phyloP scores from a whole-genome alignment of 495 filamentous ascomycete genomes.

The Podospora comata region DNA sequence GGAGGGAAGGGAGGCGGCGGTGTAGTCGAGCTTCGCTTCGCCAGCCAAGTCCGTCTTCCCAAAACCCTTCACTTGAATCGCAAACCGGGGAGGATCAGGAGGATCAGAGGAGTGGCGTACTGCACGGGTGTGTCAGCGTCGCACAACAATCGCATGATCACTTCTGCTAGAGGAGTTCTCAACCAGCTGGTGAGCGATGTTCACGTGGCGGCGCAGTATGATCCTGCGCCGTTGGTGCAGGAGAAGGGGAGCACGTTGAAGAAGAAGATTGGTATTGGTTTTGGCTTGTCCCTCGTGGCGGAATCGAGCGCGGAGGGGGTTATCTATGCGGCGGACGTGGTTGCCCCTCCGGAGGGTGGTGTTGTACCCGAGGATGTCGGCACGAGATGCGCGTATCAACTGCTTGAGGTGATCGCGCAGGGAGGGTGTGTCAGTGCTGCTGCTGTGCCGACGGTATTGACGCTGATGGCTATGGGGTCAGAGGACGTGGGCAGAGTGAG shows the following conservation, averaged over 20 bases:
- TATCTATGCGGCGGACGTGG: conserved; percentile 82
- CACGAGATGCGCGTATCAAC: conserved; percentile 78
- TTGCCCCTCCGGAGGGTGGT: conserved; percentile 75
- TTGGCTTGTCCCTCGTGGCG: conserved; percentile 84
- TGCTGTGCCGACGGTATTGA: conserved; percentile 68
- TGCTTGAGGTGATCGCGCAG: conserved; percentile 75
- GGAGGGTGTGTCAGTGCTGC: conserved; percentile 76
- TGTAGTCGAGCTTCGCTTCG: conserved; percentile 87
- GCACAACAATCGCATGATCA: conserved; percentile 95
- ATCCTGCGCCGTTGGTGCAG: conserved; percentile 68
- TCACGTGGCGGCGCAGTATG: conserved; percentile 66
- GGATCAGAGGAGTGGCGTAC: conserved; percentile 89
- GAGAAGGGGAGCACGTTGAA: conserved; percentile 54
- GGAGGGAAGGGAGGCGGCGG: conserved; percentile 79
- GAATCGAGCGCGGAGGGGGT: conserved; percentile 79
- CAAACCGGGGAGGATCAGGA: conserved; percentile 76
- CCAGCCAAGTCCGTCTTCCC: conserved; percentile 83
- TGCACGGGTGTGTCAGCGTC: conserved; percentile 82
- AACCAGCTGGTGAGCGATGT: conserved; percentile 84
- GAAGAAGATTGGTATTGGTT: conserved; percentile 65
- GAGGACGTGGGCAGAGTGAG: conserved; percentile 58
- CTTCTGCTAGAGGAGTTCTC: conserved; percentile 78
- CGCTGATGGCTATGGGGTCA: conserved; percentile 92
- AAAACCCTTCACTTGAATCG: conserved; percentile 90
- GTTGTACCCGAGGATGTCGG: conserved; percentile 87